Conservation (phyloP, 495 filamentous ascomycete species). For the Gamarada debralockiae region DNA sequence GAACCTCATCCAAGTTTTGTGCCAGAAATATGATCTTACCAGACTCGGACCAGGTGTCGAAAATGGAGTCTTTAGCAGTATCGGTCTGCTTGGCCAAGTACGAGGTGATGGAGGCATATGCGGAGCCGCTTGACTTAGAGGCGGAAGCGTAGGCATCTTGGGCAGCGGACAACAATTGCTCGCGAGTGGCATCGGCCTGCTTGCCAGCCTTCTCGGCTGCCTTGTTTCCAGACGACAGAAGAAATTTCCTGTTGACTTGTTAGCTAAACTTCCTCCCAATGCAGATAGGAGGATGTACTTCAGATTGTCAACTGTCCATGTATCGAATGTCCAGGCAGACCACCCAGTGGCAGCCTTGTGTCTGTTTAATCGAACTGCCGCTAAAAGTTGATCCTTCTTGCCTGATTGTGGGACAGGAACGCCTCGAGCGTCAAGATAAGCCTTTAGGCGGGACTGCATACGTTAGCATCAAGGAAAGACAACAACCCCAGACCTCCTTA, state of each 20-base stretch:
- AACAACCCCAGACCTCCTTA: conserved; percentile 40
- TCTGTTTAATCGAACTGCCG: conserved; percentile 64
- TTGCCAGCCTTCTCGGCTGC: conserved; percentile 66
- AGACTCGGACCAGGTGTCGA: conserved; percentile 77
- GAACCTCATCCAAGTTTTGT: conserved; percentile 9
- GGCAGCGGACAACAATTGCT: conserved; percentile 69
- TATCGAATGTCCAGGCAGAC: conserved; percentile 82
- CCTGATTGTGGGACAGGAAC: conserved; percentile 71
- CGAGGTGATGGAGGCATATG: conserved; percentile 71
- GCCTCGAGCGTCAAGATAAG: conserved; percentile 63
- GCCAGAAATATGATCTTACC: background rate
- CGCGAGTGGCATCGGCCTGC: conserved; percentile 61
- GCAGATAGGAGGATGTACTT: conserved; percentile 40
- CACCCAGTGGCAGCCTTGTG: conserved; percentile 71
- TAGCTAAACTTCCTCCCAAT: background rate
- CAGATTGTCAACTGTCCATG: conserved; percentile 73
- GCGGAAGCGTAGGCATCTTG: conserved; percentile 67
- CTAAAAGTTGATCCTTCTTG: conserved; percentile 76
- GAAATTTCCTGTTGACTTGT: conserved; percentile 52
- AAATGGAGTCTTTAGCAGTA: conserved; percentile 62
- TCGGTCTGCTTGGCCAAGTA: conserved; percentile 67
- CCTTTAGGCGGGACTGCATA: conserved; percentile 60
- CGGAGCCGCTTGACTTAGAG: conserved; percentile 59
- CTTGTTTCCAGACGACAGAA: conserved; percentile 50
- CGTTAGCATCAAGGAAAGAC: conserved; percentile 2